Base-by-base conservation (phyloP, 768 basidiomycete genomes). In the Termitomyces sp. region DNA sequence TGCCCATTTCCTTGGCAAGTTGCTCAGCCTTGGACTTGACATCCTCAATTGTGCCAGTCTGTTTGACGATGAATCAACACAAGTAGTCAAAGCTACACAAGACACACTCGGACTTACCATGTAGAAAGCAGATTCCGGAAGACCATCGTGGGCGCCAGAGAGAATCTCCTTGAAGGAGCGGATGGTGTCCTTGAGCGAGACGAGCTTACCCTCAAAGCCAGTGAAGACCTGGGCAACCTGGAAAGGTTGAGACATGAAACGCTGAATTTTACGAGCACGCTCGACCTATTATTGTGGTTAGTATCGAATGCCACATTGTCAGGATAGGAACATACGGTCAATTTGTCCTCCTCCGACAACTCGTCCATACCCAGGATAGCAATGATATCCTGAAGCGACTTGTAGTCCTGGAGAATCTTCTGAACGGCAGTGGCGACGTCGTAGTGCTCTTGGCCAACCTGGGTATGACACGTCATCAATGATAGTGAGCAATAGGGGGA, bases 201-300 rank as follows among this genome's bases (percentile, higher is more conserved):
- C 96, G 61, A 98, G 92, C 74, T 90, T 92, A 71, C 96, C 97
- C 82, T 97, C 95, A 70, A 93, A 95, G 82, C 96, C 96, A 71
- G 96, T 98, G 87, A 98, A 98, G 76, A 97, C 95, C 81, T 98
- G 94, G 57, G 95, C 97, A 74, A 98, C 96, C 74, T 93, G 91
- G 94, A 99, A 99, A 63, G 97, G 97, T 80, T 99, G 95, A 66
- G 95, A 98, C 97, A 99, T 98, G 92, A 98, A 98, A 82, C 94
- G 91, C 74, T 93, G 94, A 70, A 98, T 95, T 82, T 97, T 97
- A 75, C 95, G 93, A 62, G 94, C 95, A 76, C 95, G 94, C 80
- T 95, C 92, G 79, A 97, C 95, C 88, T 90, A 58, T 9, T 44
- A 39, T n/a, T 8, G 59, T 33, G 32, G 50, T 20, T 45, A 32